phyloP scores from a whole-genome alignment of 2,329 filamentous ascomycete species.

The Raffaelea deltoideospora region DNA sequence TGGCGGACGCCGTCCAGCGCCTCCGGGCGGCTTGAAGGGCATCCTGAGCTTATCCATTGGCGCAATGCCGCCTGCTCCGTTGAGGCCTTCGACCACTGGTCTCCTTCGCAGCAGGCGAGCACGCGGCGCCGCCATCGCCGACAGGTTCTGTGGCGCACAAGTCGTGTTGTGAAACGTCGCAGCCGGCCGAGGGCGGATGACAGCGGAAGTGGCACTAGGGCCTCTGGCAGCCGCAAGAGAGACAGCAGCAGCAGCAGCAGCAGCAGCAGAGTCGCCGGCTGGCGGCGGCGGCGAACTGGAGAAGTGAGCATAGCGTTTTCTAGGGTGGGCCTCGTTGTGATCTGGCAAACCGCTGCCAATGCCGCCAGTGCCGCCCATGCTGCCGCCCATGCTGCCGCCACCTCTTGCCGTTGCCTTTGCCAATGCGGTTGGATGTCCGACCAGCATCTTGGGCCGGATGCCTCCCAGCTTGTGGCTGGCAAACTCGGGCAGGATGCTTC shows the following conservation, averaged over 20 bases:
- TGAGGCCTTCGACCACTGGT: no score
- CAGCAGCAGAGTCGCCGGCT: no score
- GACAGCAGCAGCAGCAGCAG: no score
- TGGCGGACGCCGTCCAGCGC: no score
- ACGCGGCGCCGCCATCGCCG: no score
- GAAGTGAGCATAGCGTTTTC: constrained; percentile 38
- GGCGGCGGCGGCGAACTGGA: constrained; percentile 37
- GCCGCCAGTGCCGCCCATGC: no score
- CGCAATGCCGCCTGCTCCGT: constrained; percentile 27
- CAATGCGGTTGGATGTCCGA: constrained; percentile 1
- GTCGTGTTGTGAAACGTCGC: constrained; percentile 38
- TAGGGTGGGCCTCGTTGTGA: constrained; percentile 13
- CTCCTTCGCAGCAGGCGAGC: no score
- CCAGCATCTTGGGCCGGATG: constrained; percentile 13
- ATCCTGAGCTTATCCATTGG: constrained; percentile 35
- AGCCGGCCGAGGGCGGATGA: constrained; percentile 17
- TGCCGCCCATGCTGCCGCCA: neutral
- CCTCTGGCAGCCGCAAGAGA: neutral
- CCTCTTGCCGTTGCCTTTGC: neutral
- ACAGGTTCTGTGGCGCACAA: no score
- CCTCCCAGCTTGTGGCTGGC: constrained; percentile 27
- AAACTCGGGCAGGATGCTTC: constrained; percentile 17
- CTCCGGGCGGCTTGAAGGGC: constrained; percentile 42
- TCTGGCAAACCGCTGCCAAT: no score
- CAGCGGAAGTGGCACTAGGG: no score